Evolutionary conservation across 371 early-diverging fungal species (phyloP), one percentile per base, ranked within the genome.

Genomic region (Batkoa obscura): DNA sequence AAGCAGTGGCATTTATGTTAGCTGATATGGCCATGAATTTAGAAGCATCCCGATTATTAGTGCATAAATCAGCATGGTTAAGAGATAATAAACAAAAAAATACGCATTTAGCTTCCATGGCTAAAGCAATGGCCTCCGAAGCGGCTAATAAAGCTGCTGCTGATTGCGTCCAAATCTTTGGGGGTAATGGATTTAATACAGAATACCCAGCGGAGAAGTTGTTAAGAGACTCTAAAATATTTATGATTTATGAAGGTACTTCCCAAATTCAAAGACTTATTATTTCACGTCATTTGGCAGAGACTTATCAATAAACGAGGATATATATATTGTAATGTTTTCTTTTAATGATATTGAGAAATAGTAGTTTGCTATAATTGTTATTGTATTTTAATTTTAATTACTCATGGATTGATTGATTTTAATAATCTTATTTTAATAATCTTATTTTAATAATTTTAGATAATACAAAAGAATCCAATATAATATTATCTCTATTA

Each of bases 231-330:
- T 88, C 92, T 49, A 91, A 89, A 70, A 92, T 93, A 62, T 93
- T 90, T 72, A 84, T 83, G 72, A 94, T 95, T 57, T 95, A 94
- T 64, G 96, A 95, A 69, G 96, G 96, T 54, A 95, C 96, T 3
- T 80, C 83, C 13, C 92, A 95, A 72, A 88, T 94, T 64, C 94
- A 94, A 72, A 79, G 94, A 47, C 66, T 93, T 52, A 82, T 95
- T 57, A 86, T 93, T 64, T 83, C 84, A 55, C 74, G 89, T 45
- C 65, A 73, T 15, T 51, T 90, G 35, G 71, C 82, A 8, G 88
- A 90, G 55, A 3, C 23, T 13, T 36, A 32, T 50, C 15, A 34
- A 23, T 50, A 50, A 46, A 41, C 12, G 23, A 23, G 23, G 23
- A 23, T 23, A 23, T 23, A 23, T 23, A 23, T 23, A 23, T 23